These are phyloP conservation scores for Monilinia laxa DNA, from an alignment of 2,329 filamentous ascomycete genomes.

Conservation along the genomic window DNA sequence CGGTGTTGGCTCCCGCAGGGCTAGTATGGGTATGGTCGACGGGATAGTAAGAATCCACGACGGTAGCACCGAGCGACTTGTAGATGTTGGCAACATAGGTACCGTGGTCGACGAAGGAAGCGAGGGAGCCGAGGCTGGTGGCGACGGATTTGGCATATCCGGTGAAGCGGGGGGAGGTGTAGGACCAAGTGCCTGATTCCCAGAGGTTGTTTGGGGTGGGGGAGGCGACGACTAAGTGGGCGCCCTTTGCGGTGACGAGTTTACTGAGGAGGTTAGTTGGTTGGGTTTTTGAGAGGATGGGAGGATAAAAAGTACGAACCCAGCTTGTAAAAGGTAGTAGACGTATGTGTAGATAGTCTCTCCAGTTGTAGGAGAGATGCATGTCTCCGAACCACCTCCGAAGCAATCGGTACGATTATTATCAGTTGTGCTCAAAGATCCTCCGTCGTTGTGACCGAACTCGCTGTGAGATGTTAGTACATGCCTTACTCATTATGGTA, in stretches of 20 bases:
- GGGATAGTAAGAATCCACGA: slow-evolving; percentile 53
- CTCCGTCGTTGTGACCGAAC: slow-evolving; percentile 70
- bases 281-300: neutral
- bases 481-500: neutral
- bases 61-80: slow-evolving; percentile 47
- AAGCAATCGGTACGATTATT: slow-evolving; percentile 62
- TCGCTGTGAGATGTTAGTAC: slow-evolving; percentile 29
- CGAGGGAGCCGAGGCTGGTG: slow-evolving; percentile 40
- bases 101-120: slow-evolving; percentile 58
- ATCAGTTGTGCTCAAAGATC: slow-evolving; percentile 50
- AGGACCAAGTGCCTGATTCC: slow-evolving; percentile 53
- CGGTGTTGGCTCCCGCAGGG: slow-evolving; percentile 52
- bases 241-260: slow-evolving; percentile 52
- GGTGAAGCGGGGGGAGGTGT: slow-evolving; percentile 54
- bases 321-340: slow-evolving; percentile 30
- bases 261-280: slow-evolving; percentile 29
- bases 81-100: slow-evolving; percentile 53
- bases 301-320: neutral
- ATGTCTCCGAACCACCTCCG: slow-evolving; percentile 48
- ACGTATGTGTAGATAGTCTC: slow-evolving; percentile 45
- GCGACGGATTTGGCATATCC: slow-evolving; percentile 53
- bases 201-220: slow-evolving; percentile 65
- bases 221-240: slow-evolving; percentile 57
- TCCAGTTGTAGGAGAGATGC: slow-evolving; percentile 42
- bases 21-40: slow-evolving; percentile 62